Conservation (phyloP, 2,329 filamentous ascomycete species). For the Exophiala phaeomuriformis region DNA sequence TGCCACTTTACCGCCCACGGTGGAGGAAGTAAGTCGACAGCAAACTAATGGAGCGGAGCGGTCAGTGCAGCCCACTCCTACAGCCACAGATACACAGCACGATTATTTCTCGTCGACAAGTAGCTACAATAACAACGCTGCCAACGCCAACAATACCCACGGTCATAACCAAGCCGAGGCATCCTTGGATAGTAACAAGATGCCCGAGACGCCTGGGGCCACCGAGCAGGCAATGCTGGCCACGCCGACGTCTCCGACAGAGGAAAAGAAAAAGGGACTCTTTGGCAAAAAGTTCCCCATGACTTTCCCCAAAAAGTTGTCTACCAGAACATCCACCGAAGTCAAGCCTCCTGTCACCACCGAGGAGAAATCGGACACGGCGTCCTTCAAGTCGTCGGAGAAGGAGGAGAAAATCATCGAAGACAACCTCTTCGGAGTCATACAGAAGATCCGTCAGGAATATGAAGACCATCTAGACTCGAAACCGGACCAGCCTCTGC, state of each 20-base stretch:
- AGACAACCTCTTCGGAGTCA: constrained; percentile 40
- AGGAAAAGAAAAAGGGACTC: constrained; percentile 59
- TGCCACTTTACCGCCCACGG: constrained; percentile 32
- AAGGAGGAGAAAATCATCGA: constrained; percentile 45
- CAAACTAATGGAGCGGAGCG: constrained; percentile 37
- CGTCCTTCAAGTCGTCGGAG: constrained; percentile 46
- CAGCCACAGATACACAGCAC: constrained; percentile 45
- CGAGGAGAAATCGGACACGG: constrained; percentile 65
- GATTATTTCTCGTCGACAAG: constrained; percentile 62
- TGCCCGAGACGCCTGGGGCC: constrained; percentile 43
- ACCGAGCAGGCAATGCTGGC: constrained; percentile 33
- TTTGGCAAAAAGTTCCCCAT: constrained; percentile 79
- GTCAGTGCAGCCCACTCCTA: constrained; percentile 46
- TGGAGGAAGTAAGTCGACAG: constrained; percentile 19
- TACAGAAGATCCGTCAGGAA: constrained; percentile 41
- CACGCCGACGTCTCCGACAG: constrained; percentile 45
- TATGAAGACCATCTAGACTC: constrained; percentile 39
- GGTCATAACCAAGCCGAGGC: constrained; percentile 35
- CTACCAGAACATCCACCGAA: constrained; percentile 58
- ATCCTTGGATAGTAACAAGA: constrained; percentile 44
- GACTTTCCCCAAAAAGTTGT: constrained; percentile 71
- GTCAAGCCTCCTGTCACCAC: constrained; percentile 60
- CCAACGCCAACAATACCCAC: constrained; percentile 38
- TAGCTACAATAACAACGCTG: not conserved
- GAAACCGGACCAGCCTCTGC: constrained; percentile 34